A percentile compares a stretch with the other conserved stretches of the same genome.
Evolutionary conservation across 2,329 filamentous ascomycete genomes (phyloP).

Genomic region (Penicillium sp.): DNA sequence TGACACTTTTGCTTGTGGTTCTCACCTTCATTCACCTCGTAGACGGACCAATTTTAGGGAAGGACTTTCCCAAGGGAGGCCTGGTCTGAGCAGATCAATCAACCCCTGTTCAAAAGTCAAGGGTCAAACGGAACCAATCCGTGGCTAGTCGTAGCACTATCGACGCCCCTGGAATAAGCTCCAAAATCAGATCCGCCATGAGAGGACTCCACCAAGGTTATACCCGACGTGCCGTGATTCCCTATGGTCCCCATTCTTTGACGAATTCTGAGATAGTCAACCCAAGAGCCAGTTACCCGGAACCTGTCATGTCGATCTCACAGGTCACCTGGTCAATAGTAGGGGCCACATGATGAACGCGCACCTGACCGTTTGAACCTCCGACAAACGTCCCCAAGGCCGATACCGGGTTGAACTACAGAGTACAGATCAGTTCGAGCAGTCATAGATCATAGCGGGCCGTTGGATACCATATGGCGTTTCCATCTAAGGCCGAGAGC

Average conservation of each 20-base stretch:
- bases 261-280: constrained; percentile 7
- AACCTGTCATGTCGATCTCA: constrained; percentile 12
- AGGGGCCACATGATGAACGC: neutral
- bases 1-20: too few relatives aligned
- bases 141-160: neutral
- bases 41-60: too few relatives aligned
- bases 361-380: neutral
- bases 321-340: neutral
- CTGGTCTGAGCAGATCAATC: neutral
- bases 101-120: neutral
- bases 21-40: too few relatives aligned
- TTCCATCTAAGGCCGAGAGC: constrained; percentile 13
- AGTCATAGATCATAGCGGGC: constrained; percentile 13
- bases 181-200: neutral
- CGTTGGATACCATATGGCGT: constrained; percentile 16
- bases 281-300: constrained; percentile 12
- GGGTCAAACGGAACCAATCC: neutral
- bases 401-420: neutral
- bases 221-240: neutral
- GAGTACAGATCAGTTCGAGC: neutral
- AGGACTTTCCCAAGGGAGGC: neutral
- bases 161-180: neutral
- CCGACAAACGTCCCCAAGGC: neutral
- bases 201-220: neutral
- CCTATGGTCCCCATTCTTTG: neutral